Evolutionary conservation across 2,329 filamentous ascomycete species (phyloP).

Genomic region (Malbranchea cinnamomea): DNA sequence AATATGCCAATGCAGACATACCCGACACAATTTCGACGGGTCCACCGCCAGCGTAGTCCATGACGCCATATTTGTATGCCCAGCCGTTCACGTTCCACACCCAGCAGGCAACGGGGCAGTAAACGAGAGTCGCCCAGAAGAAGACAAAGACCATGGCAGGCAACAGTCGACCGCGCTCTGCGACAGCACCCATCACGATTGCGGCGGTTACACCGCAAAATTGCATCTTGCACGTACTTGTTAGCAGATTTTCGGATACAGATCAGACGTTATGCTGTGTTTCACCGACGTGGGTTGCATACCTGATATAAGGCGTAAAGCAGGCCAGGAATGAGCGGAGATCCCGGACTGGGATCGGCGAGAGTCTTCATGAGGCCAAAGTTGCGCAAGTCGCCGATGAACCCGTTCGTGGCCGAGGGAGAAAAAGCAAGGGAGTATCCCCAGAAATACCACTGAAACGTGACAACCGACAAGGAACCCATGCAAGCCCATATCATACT

Average conservation of each 20-base stretch:
- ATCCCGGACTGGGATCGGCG: constrained; percentile 72
- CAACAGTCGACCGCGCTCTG: constrained; percentile 82
- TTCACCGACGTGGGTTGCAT: constrained; percentile 13
- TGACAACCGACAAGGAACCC: constrained; percentile 78
- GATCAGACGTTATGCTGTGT: not conserved
- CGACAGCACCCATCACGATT: constrained; percentile 81
- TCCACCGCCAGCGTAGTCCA: constrained; percentile 92
- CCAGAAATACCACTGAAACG: constrained; percentile 99
- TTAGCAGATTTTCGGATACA: not conserved
- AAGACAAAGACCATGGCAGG: constrained; percentile 93
- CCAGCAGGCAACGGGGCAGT: constrained; percentile 95
- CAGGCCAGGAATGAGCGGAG: constrained; percentile 73
- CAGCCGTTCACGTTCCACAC: constrained; percentile 91
- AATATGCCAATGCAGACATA: constrained; percentile 85
- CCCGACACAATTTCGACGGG: constrained; percentile 96
- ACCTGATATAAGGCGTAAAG: constrained; percentile 92
- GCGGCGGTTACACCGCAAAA: constrained; percentile 88
- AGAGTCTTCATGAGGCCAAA: constrained; percentile 80
- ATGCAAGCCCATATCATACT: constrained; percentile 97
- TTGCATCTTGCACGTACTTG: constrained; percentile 54
- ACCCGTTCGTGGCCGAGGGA: constrained; percentile 64
- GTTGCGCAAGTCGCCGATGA: constrained; percentile 78
- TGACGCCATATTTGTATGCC: constrained; percentile 76
- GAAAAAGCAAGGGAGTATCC: constrained; percentile 93
- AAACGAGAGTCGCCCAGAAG: constrained; percentile 92